Base-by-base conservation (phyloP, 208 protist species). In the Acanthamoeba triangularis region DNA sequence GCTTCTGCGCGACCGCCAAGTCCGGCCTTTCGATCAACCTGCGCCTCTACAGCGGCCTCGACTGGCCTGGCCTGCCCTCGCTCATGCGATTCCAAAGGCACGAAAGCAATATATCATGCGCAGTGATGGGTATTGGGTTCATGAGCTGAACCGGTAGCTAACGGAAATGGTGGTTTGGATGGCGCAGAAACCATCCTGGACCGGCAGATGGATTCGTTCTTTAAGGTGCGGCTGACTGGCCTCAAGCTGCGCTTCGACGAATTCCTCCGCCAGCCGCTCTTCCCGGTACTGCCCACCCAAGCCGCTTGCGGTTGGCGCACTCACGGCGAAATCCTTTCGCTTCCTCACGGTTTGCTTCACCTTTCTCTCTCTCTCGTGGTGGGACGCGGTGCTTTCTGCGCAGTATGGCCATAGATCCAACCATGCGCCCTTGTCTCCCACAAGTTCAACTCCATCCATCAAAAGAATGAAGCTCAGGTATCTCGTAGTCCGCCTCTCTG, bases 241-340 rank as follows among this genome's bases (percentile, higher is more conserved):
- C 65, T 72, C 25, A 72, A 72, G 25, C 30, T 72, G 65, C 65
- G 65, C 65, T 72, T 72, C 20, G 65, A 72, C 65, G 65, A 72
- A 23, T 72, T 72, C 65, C 25, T 72, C n/a, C n/a, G 65, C 30
- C 65, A 72, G 65, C 65, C 65, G 0, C 65, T 72, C 65, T 30
- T 37, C 65, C 65, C 65, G 14, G 65, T 72, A 72, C 30, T 20
- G 52, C 52, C 52, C 10, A 1, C 5, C 41, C 5, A 44, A 1
- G n/a, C n/a, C n/a, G n/a, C 2, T 61, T 61, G n/a, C 8, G 18
- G 2, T 61, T 25, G 16, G 7, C 20, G 8, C 20, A 28, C 20
- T 67, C 61, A 67, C 23, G 1, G 61, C 28, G 20, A 67, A 1
- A 5, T 10, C 18, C 59, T 16, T 16, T 63, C 2, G 1, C 8